These are phyloP conservation scores for Leccinum fuscescens DNA, from an alignment of 1,284 basidiomycete species.

Conservation along the genomic window DNA sequence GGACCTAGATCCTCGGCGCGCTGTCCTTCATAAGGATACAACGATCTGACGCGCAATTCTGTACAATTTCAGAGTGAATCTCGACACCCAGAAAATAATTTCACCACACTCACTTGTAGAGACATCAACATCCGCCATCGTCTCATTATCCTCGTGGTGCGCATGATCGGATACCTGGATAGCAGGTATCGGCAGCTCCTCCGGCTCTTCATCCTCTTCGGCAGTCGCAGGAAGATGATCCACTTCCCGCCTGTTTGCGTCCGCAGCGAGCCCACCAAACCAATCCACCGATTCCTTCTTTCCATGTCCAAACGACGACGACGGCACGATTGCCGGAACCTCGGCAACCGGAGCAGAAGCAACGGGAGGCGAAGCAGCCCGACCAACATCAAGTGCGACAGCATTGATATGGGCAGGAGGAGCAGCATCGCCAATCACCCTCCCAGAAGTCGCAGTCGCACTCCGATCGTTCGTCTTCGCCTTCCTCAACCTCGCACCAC, in stretches of 20 bases:
- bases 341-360: conserved; percentile 20
- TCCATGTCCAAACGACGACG: conserved; percentile 30
- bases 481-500: conserved; percentile 75
- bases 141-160: conserved; percentile 42
- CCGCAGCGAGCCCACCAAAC: conserved; percentile 86
- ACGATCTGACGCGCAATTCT: conserved; percentile 75
- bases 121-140: conserved; percentile 79
- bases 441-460: conserved; percentile 65
- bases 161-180: conserved; percentile 55
- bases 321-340: conserved; percentile 1
- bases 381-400: conserved; percentile 31
- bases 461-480: conserved; percentile 86
- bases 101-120: conserved; percentile 46
- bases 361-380: conserved; percentile 33
- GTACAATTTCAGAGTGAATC: not conserved
- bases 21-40: conserved; percentile 84
- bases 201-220: conserved; percentile 48
- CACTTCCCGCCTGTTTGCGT: conserved; percentile 45
- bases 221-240: conserved; percentile 50
- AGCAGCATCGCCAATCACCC: conserved; percentile 72
- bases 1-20: conserved; percentile 83
- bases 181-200: conserved; percentile 42
- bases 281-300: conserved; percentile 89
- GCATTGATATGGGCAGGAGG: conserved; percentile 72
- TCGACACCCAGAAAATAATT: not conserved